Evolutionary conservation across 192 early-diverging fungal species (phyloP).

Genomic region (Chytriomyces sp.): DNA sequence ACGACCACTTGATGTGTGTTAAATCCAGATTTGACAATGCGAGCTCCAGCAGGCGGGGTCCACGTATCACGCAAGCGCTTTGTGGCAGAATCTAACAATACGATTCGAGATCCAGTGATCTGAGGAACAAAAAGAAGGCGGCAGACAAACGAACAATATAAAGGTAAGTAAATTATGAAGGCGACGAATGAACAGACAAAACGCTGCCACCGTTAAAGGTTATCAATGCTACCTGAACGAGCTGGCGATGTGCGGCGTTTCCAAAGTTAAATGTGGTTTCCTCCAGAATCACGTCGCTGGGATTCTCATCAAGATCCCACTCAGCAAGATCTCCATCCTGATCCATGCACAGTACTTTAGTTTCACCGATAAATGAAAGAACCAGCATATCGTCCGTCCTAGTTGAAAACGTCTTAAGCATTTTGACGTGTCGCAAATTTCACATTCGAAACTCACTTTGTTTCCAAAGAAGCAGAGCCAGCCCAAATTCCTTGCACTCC

Average conservation of each 20-base stretch:
- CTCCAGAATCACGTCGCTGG: constrained; percentile 39
- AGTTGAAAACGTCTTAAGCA: background rate
- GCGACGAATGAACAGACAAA: background rate
- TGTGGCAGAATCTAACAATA: constrained; percentile 23
- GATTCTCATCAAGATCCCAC: constrained; percentile 17
- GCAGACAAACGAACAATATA: constrained; percentile 22
- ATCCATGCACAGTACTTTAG: constrained; percentile 58
- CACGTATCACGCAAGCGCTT: constrained; percentile 52
- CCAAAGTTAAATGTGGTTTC: constrained; percentile 51
- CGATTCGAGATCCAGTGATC: constrained; percentile 52
- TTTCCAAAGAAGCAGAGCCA: constrained; percentile 52
- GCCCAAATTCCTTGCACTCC: constrained; percentile 81
- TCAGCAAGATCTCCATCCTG: constrained; percentile 59
- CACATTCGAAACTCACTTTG: constrained; percentile 43
- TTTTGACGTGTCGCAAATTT: background rate
- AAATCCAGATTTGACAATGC: constrained; percentile 65
- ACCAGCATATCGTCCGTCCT: constrained; percentile 60
- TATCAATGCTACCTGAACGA: constrained; percentile 65
- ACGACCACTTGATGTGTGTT: constrained; percentile 61
- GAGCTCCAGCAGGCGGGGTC: constrained; percentile 46
- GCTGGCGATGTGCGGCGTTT: constrained; percentile 50
- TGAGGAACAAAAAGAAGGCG: constrained; percentile 13
- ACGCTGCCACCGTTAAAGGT: background rate
- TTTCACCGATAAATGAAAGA: constrained; percentile 69
- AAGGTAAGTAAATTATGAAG: background rate